These are phyloP conservation scores for Berberis vulgaris DNA, from an alignment of 164 flowering plant species.

Conservation along the genomic window DNA sequence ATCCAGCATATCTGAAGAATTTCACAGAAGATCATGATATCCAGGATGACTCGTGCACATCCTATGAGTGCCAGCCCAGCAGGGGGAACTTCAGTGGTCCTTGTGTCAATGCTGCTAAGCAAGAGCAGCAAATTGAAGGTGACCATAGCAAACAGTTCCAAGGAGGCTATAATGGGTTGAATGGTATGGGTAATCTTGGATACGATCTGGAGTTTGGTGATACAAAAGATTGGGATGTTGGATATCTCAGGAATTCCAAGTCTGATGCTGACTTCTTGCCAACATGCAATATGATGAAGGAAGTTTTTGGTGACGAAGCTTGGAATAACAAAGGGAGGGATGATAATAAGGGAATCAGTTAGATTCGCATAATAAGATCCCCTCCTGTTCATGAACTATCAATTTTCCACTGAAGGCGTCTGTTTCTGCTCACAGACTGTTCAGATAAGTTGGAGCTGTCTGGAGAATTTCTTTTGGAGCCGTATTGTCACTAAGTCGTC, in stretches of 20 bases:
- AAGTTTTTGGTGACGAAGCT: constrained; percentile 51
- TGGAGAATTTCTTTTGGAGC: too few species aligned
- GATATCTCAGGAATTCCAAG: constrained; percentile 22
- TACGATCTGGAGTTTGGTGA: constrained; percentile 32
- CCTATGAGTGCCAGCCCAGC: constrained; percentile 22
- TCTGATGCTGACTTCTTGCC: constrained; percentile 43
- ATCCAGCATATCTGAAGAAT: not conserved
- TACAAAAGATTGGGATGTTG: constrained; percentile 40
- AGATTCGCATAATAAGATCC: not conserved
- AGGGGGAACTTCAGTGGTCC: constrained; percentile 4
- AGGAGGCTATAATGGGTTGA: constrained; percentile 12
- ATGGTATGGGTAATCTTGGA: constrained; percentile 15
- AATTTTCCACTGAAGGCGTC: too few species aligned
- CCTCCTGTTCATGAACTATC: too few species aligned
- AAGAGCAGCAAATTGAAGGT: constrained; percentile 14
- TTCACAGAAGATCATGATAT: constrained; percentile 22
- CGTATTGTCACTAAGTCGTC: too few species aligned
- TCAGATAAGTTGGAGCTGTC: too few species aligned
- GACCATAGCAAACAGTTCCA: constrained; percentile 17
- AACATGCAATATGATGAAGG: constrained; percentile 54
- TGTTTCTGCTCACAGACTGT: too few species aligned
- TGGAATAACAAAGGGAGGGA: constrained; percentile 23
- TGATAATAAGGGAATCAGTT: constrained; percentile 18
- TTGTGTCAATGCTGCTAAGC: constrained; percentile 14
- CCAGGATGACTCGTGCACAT: constrained; percentile 38